Evolutionary conservation across 352 stramenopile genomes (phyloP), one percentile per base, ranked within the genome.

Genomic region (Pilasporangium apinafurcum): DNA sequence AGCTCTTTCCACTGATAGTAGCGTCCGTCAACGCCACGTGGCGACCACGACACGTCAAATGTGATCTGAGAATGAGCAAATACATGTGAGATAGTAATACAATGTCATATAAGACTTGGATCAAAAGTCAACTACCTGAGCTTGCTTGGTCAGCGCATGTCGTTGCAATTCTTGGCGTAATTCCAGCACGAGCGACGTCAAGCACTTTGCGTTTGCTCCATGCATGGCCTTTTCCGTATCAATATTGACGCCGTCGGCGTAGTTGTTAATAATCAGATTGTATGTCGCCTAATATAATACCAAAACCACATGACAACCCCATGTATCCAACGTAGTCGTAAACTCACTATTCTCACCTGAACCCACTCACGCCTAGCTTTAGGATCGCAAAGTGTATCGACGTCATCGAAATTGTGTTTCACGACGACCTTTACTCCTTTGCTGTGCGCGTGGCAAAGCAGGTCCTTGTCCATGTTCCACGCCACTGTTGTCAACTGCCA

Each of bases 1-100:
- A 95, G 68, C 26, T 70, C 72, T 17, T 62, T 64, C 71, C 83
- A 94, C 42, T 86, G 63, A 44, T 95, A 95, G 34, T 86, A 92
- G 18, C 84, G 70, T 4, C 72, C 76, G 53, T 95, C 84, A 13
- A 95, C 66, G 5, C 72, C 77, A 7, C 70, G 64, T 25, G 82
- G 79, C 1, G 76, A 73, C 82, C 79, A 92, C 12, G 82, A 64
- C 42, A 92, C 75, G 58, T 90, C 77, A 48, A 90, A 90, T 24
- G 77, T 86, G 48, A 92, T 79, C 80, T 89, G 32, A 6, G 24
- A 16, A 40, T 21, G 17, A 20, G 24, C 9, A 22, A 44, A 32
- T 42, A 17, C 37, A 35, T 16, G 5, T 42, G 44, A 51, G 13
- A 38, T 25, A 18, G 41, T 36, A 53, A 25, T 9, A 45, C n/a